phyloP scores from a whole-genome alignment of 1,284 basidiomycete genomes.

The Amylostereum chailletii region DNA sequence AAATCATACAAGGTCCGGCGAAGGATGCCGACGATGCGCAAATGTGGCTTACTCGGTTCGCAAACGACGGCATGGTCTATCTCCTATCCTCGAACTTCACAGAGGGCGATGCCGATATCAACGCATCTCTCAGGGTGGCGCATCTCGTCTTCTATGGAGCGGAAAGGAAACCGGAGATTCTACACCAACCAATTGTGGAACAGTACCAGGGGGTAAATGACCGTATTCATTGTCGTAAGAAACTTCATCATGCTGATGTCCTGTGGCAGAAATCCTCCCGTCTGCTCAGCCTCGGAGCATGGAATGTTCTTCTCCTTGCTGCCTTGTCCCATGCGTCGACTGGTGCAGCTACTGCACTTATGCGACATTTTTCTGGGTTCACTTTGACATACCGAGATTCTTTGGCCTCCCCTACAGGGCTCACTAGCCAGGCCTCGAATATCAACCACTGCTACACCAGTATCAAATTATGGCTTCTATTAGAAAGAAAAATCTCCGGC shows the following conservation, averaged over 20 bases:
- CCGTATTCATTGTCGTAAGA: conserved; percentile 1
- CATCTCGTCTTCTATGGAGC: conserved; percentile 43
- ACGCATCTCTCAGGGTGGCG: conserved; percentile 40
- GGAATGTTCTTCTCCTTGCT: conserved; percentile 53
- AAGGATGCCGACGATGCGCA: conserved; percentile 29
- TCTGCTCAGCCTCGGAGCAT: conserved; percentile 39
- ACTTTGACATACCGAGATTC: conserved; percentile 35
- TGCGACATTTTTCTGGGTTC: conserved; percentile 42
- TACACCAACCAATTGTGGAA: conserved; percentile 23
- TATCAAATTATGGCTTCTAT: conserved; percentile 60
- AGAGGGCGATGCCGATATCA: conserved; percentile 43
- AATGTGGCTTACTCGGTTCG: conserved; percentile 25
- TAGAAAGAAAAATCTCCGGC: conserved; percentile 21
- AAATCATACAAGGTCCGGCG: conserved; percentile 28
- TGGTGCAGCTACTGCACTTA: conserved; percentile 32
- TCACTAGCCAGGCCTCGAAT: conserved; percentile 29
- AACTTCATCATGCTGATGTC: background rate
- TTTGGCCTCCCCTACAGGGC: conserved; percentile 17
- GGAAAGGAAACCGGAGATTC: conserved; percentile 25
- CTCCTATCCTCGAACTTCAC: conserved; percentile 38
- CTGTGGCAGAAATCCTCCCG: conserved; percentile 28
- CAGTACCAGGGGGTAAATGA: conserved; percentile 23
- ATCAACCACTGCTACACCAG: conserved; percentile 60
- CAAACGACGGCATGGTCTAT: conserved; percentile 42
- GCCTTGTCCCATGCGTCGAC: conserved; percentile 35